Evolutionary conservation across 2,329 filamentous ascomycete species (phyloP).

Genomic region (Taxawa tesnikishii): DNA sequence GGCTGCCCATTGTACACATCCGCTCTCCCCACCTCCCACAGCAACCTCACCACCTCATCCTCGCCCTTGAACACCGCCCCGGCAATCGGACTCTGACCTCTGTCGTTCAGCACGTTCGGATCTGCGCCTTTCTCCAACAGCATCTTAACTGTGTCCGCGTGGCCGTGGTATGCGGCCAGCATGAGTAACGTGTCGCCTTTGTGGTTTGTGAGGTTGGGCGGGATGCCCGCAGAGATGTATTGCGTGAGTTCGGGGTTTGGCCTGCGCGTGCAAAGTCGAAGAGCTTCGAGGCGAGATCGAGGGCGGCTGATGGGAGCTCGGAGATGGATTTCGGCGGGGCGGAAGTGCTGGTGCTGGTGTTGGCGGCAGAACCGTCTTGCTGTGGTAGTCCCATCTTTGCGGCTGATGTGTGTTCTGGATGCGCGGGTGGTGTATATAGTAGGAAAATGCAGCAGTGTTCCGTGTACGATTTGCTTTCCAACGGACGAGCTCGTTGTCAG

Average conservation of each 20-base stretch:
- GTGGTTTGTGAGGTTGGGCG: conserved; percentile 58
- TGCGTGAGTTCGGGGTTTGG: conserved; percentile 44
- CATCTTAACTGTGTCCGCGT: conserved; percentile 46
- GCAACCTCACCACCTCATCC: conserved; percentile 46
- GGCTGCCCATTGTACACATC: conserved; percentile 29
- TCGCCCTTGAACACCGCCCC: conserved; percentile 64
- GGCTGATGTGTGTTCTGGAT: too few species aligned
- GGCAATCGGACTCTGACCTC: conserved; percentile 56
- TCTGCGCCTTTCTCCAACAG: conserved; percentile 53
- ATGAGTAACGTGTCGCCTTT: conserved; percentile 65
- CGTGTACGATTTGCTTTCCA: too few species aligned
- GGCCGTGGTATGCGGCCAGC: conserved; percentile 60
- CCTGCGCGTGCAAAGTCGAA: conserved; percentile 55
- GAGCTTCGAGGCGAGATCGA: conserved; percentile 53
- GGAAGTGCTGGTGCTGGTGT: not conserved
- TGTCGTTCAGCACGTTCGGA: conserved; percentile 55
- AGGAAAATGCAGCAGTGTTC: too few species aligned
- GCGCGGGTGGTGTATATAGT: too few species aligned
- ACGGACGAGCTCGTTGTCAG: too few species aligned
- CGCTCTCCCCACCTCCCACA: conserved; percentile 30
- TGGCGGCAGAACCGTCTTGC: not conserved
- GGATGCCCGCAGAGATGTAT: conserved; percentile 53
- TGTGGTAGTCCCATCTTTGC: conserved; percentile 7
- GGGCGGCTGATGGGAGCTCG: conserved; percentile 47
- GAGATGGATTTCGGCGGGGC: conserved; percentile 5